Evolutionary conservation across 2,329 filamentous ascomycete genomes (phyloP).

Genomic region (Leptoxyphium fumago): DNA sequence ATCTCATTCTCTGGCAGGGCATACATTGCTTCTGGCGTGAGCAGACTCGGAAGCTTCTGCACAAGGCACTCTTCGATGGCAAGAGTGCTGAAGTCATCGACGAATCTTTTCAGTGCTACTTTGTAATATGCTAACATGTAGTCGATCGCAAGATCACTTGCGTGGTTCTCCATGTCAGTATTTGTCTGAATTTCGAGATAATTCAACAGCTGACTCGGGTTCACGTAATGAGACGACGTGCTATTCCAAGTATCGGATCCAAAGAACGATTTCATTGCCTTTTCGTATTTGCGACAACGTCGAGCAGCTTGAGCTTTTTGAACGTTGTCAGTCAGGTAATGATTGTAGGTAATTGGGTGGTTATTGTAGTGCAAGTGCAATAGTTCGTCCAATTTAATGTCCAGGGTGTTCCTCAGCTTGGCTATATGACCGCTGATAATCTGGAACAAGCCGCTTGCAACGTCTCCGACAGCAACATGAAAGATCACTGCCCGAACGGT

Average conservation of each 20-base stretch:
- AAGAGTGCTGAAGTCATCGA: slow-evolving; percentile 26
- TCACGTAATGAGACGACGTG: background rate
- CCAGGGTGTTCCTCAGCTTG: slow-evolving; percentile 1
- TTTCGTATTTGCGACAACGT: slow-evolving; percentile 6
- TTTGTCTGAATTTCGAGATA: slow-evolving; percentile 8
- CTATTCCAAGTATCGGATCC: slow-evolving; percentile 2
- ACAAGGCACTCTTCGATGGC: slow-evolving; percentile 24
- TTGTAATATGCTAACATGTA: slow-evolving; percentile 21
- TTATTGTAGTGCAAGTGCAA: slow-evolving; percentile 5
- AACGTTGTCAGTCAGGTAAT: slow-evolving; percentile 21
- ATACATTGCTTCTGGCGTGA: background rate
- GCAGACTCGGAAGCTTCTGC: slow-evolving; percentile 8
- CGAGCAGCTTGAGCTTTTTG: slow-evolving; percentile 15
- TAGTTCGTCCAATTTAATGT: slow-evolving; percentile 6
- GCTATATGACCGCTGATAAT: slow-evolving; percentile 3
- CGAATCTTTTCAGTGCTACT: slow-evolving; percentile 25
- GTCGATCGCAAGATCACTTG: slow-evolving; percentile 16
- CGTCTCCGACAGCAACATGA: slow-evolving; percentile 3
- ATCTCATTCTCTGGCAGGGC: background rate
- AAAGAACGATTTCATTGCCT: slow-evolving; percentile 4
- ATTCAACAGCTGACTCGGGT: slow-evolving; percentile 6
- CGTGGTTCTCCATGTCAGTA: slow-evolving; percentile 18
- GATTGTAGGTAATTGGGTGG: slow-evolving; percentile 22
- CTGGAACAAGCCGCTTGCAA: slow-evolving; percentile 2
- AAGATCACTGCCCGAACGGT: slow-evolving; percentile 1